Base-by-base conservation (phyloP, 352 stramenopile genomes). In the Pythium sukuiense region DNA sequence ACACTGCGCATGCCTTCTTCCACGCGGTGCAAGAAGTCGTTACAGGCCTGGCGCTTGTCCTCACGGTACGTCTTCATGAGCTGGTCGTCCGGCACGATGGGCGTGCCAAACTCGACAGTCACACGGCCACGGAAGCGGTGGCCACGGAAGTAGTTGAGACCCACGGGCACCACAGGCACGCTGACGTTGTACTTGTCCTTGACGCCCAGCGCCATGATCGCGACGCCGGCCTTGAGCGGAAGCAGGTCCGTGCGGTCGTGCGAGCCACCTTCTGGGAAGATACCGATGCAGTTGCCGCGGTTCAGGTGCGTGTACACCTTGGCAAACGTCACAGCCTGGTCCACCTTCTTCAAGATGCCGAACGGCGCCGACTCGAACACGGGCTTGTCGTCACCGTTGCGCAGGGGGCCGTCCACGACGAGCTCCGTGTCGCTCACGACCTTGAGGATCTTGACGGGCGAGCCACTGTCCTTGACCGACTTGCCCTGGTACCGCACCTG, bases 221-320 rank as follows among this genome's bases (percentile, higher is more conserved):
- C 95, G 37, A 99, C 95, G 33, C 97, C 97, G 59, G 96, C 96
- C 78, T 99, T 99, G 27, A 99, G 84, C 18, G 97, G 97, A 35
- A 99, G 73, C 50, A 99, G 67, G 70, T 99, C 95, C 13, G 97
- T 99, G 65, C 96, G 83, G 74, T 99, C 97, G 76, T 99, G 97
- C 30, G 87, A 98, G 13, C 97, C 97, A 45, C 97, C 97, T 73
- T 99, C 97, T 0, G 97, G 97, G 69, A 99, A 99, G 52, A 99
- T 99, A 6, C 92, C 95, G 55, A 98, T 96, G 62, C 85, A 96
- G 67, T 96, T 86, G 13, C 91, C 94, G 20, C 85, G 79, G 60
- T 94, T 89, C 43, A 98, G 73, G 63, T 93, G 85, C 61, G 79
- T 90, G 73, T 97, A 97, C 48, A 98, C 94, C 65, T 92, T 93